Conservation (phyloP, 192 early-diverging fungal genomes). For the Umbelopsis sp. region DNA sequence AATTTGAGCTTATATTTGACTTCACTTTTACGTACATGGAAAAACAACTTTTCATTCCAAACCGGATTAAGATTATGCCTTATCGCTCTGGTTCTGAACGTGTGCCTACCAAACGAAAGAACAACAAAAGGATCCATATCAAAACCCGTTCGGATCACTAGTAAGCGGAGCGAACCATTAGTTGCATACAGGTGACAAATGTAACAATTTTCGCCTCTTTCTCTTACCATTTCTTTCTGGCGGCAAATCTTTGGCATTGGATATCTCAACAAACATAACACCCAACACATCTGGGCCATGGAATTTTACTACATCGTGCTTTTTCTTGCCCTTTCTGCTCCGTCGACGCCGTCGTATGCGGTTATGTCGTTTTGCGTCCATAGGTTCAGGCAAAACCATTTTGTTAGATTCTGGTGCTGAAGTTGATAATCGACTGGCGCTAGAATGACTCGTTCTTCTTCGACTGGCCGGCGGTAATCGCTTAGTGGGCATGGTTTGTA, state of each 20-base stretch:
- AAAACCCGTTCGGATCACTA: conserved; percentile 60
- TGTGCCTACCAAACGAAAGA: conserved; percentile 68
- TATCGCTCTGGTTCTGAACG: conserved; percentile 68
- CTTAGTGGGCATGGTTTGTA: conserved; percentile 8
- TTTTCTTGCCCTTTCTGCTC: conserved; percentile 13
- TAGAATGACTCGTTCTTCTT: not conserved
- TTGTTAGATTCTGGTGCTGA: conserved; percentile 29
- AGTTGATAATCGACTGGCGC: not conserved
- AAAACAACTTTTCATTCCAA: conserved; percentile 77
- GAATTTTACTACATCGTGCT: conserved; percentile 22
- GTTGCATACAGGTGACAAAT: not conserved
- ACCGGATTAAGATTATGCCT: conserved; percentile 69
- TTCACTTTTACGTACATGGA: conserved; percentile 53
- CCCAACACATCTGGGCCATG: conserved; percentile 42
- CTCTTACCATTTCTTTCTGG: conserved; percentile 39
- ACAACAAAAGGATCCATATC: conserved; percentile 87
- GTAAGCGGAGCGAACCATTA: not conserved
- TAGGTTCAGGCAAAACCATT: conserved; percentile 2
- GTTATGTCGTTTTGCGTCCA: not conserved
- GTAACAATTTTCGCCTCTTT: not conserved
- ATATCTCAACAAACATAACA: conserved; percentile 54
- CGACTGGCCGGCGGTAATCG: conserved; percentile 11
- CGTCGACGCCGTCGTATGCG: conserved; percentile 7
- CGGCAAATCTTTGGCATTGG: conserved; percentile 51
- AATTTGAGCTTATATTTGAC: conserved; percentile 52